Evolutionary conservation across 345 rosid species (phyloP), one percentile per base, ranked within the genome.

Genomic region (Streptanthus diversifolius): DNA sequence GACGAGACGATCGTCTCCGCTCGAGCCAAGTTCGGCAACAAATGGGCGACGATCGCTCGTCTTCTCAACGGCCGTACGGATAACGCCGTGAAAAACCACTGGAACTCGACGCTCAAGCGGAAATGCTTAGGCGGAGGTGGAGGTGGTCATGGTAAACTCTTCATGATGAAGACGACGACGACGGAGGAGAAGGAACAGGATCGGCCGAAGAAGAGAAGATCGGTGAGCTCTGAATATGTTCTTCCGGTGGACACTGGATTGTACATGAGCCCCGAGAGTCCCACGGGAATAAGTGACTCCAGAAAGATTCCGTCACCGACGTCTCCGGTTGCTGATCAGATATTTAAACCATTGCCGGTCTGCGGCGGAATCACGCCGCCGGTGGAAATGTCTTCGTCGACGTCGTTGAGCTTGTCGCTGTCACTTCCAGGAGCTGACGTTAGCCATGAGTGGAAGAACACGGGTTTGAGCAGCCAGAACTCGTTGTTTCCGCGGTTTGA

Each of bases 11-110:
- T 90, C 8, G 69, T 89, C 49, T 66, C 84, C 9, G 97, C 97
- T 17, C 97, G 92, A 17, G 84, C 91, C 0, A 82, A 87, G 14
- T 82, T 88, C 59, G 98, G 98, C 10, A 92, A 92, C 84, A 92
- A 88, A 81, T 92, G 98, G 98, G 98, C 98, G 2, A 88, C 95
- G 41, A 90, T 92, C 71, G 98, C 98, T 2, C 88, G 98, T 39
- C 91, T 90, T 5, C 95, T 92, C 67, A 83, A 85, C 76, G 97
- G 97, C 11, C 96, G 98, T 18, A 92, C 97, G 25, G 97, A 90
- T 60, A 92, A 90, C 91, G 92, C 97, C 58, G 85, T 90, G 8
- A 92, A 92, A 71, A 92, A 92, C 70, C 98, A 90, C 81, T 92
- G 98, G 98, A 92, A 92, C 84, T 92, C 98, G 0, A 90, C 97